These are phyloP conservation scores for Fusarium xylarioides DNA, from an alignment of 2,329 filamentous ascomycete species.

Conservation along the genomic window DNA sequence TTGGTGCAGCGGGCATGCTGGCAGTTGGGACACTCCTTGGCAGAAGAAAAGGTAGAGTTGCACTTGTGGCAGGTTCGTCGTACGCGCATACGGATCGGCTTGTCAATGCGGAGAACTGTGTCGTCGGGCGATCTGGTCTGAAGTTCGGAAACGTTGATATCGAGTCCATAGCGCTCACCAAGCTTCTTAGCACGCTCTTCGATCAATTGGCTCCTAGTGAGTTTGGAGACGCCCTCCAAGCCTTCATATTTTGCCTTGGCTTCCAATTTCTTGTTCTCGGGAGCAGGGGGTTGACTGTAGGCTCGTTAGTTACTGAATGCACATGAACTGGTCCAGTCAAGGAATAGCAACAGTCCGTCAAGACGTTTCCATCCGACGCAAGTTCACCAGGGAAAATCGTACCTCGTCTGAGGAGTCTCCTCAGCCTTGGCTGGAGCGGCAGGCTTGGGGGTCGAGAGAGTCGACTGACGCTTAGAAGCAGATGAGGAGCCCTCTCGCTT, in stretches of 20 bases:
- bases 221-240: conserved; percentile 48
- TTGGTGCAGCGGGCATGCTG: conserved; percentile 82
- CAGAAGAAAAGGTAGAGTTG: conserved; percentile 74
- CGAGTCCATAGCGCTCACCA: conserved; percentile 63
- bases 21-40: conserved; percentile 80
- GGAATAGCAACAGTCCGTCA: neutral
- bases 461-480: conserved; percentile 42
- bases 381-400: conserved; percentile 18
- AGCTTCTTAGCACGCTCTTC: conserved; percentile 66
- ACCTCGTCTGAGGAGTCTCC: conserved; percentile 41
- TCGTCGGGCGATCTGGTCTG: conserved; percentile 59
- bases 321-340: neutral
- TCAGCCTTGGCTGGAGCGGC: conserved; percentile 33
- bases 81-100: conserved; percentile 80
- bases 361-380: neutral
- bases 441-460: conserved; percentile 32
- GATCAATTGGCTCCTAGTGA: conserved; percentile 61
- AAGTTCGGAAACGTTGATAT: conserved; percentile 64
- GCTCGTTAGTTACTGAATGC: conserved; percentile 9
- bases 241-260: conserved; percentile 43
- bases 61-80: conserved; percentile 85
- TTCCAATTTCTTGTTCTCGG: conserved; percentile 36
- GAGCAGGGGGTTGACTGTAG: conserved; percentile 27
- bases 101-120: conserved; percentile 72
- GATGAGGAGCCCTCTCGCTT: conserved; percentile 49